Conservation (phyloP, 768 basidiomycete genomes). For the Suillus subluteus region DNA sequence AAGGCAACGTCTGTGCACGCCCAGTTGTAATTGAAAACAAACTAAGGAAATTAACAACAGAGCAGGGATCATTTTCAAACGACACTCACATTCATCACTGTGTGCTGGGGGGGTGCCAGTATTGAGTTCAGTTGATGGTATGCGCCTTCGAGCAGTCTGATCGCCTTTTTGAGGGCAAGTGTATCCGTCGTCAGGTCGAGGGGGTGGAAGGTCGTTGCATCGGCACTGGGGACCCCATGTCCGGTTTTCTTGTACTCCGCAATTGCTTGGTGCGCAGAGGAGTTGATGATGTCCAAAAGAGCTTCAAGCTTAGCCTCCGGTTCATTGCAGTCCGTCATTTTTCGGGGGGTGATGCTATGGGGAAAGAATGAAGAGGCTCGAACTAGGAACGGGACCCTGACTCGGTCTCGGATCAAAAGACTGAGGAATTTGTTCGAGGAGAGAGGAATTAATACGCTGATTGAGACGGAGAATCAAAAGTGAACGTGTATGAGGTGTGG, state of each 20-base stretch:
- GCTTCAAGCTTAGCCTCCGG: background rate
- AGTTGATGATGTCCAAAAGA: background rate
- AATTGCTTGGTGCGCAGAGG: conserved; percentile 17
- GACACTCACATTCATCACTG: conserved; percentile 27
- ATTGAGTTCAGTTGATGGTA: conserved; percentile 32
- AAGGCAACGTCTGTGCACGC: conserved; percentile 29
- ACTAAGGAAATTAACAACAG: conserved; percentile 2
- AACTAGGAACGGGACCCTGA: no score
- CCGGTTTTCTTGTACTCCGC: conserved; percentile 29
- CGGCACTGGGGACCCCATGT: conserved; percentile 28
- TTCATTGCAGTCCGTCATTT: background rate
- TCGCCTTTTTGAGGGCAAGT: background rate
- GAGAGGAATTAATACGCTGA: no score
- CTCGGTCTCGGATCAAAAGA: no score
- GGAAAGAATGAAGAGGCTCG: no score
- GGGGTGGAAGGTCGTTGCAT: conserved; percentile 26
- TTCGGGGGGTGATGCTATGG: background rate
- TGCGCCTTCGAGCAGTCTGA: conserved; percentile 30
- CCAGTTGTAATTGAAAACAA: conserved; percentile 28
- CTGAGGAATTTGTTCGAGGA: no score
- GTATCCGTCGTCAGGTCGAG: conserved; percentile 19
- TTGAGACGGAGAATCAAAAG: no score
- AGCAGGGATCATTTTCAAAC: background rate
- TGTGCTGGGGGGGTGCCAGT: conserved; percentile 33
- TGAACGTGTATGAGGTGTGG: no score